phyloP scores from a whole-genome alignment of 1,284 basidiomycete species.

The Malassezia restricta region DNA sequence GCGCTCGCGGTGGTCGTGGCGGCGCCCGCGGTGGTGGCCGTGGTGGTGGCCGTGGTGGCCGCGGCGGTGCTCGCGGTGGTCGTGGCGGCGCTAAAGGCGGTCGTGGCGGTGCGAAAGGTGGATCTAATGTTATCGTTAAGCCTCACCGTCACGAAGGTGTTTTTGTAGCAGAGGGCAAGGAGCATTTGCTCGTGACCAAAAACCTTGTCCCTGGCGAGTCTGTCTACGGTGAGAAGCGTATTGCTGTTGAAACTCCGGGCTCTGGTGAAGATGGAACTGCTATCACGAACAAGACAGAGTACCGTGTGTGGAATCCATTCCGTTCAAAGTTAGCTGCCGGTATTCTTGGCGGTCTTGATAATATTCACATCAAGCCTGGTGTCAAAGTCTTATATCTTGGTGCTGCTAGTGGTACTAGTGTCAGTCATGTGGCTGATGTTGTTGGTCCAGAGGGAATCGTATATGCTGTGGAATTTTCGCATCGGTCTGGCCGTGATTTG shows the following conservation, averaged over 20 bases:
- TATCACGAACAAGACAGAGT: slow-evolving; percentile 72
- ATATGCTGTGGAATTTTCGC: slow-evolving; percentile 96
- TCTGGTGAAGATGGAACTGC: slow-evolving; percentile 52
- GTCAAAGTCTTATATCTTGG: slow-evolving; percentile 95
- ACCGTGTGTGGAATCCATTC: slow-evolving; percentile 99
- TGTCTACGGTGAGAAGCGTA: slow-evolving; percentile 88
- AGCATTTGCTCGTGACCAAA: slow-evolving; percentile 91
- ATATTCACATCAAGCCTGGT: slow-evolving; percentile 86
- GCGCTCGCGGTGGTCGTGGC: slow-evolving; percentile 23
- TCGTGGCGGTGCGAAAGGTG: slow-evolving; percentile 54
- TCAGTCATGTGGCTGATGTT: slow-evolving; percentile 95
- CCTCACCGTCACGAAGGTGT: slow-evolving; percentile 89
- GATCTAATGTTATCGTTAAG: slow-evolving; percentile 68
- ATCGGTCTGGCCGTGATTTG: slow-evolving; percentile 87
- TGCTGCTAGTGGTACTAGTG: slow-evolving; percentile 87
- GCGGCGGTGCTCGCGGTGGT: slow-evolving; percentile 31
- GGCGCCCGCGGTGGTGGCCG: slow-evolving; percentile 25
- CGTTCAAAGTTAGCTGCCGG: slow-evolving; percentile 91
- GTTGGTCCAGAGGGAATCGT: slow-evolving; percentile 94
- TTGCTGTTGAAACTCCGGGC: slow-evolving; percentile 53
- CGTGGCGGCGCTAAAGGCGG: slow-evolving; percentile 38
- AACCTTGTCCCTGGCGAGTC: slow-evolving; percentile 94
- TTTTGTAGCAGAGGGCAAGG: slow-evolving; percentile 56
- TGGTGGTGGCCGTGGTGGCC: slow-evolving; percentile 22
- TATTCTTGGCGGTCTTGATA: slow-evolving; percentile 85